Percentiles rank a stretch among this genome's conserved stretches.
These are phyloP conservation scores for Xylona heveae DNA, from an alignment of 495 filamentous ascomycete genomes.

Conservation along the genomic window DNA sequence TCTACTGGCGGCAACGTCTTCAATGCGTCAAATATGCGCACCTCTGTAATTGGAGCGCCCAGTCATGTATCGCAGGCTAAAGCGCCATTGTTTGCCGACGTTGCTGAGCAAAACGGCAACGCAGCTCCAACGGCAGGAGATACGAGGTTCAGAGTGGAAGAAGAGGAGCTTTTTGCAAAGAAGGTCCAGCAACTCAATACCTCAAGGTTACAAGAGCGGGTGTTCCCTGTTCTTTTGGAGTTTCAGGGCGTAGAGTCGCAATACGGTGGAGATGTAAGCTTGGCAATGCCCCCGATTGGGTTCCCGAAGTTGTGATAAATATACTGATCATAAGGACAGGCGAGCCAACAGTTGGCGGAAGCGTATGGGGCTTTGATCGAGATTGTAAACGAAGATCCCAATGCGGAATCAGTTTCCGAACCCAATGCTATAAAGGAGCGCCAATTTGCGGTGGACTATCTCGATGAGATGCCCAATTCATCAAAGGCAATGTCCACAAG, in stretches of 20 bases:
- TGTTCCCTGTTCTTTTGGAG: slow-evolving; percentile 47
- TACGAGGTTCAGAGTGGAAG: slow-evolving; percentile 53
- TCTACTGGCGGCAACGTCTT: slow-evolving; percentile 38
- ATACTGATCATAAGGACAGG: slow-evolving; percentile 1
- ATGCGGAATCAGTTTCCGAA: slow-evolving; percentile 26
- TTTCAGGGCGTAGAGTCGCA: slow-evolving; percentile 49
- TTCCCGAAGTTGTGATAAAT: background rate
- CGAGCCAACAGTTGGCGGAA: slow-evolving; percentile 37
- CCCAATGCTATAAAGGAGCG: slow-evolving; percentile 42
- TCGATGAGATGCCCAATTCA: slow-evolving; percentile 47
- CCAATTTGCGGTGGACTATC: slow-evolving; percentile 50
- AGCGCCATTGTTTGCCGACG: slow-evolving; percentile 40
- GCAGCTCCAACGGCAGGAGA: slow-evolving; percentile 25
- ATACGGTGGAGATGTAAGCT: slow-evolving; percentile 37
- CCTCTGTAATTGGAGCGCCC: slow-evolving; percentile 67
- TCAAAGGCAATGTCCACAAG: slow-evolving; percentile 34
- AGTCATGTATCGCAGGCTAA: slow-evolving; percentile 25
- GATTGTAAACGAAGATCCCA: slow-evolving; percentile 45
- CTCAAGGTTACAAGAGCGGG: slow-evolving; percentile 37
- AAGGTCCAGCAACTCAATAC: slow-evolving; percentile 58
- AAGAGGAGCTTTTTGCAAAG: slow-evolving; percentile 55
- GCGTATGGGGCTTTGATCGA: slow-evolving; percentile 59
- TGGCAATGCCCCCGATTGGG: background rate
- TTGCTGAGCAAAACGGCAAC: slow-evolving; percentile 28
- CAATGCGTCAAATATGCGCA: slow-evolving; percentile 47